Conservation (phyloP, 768 basidiomycete species). For the Lentinula raphanica region DNA sequence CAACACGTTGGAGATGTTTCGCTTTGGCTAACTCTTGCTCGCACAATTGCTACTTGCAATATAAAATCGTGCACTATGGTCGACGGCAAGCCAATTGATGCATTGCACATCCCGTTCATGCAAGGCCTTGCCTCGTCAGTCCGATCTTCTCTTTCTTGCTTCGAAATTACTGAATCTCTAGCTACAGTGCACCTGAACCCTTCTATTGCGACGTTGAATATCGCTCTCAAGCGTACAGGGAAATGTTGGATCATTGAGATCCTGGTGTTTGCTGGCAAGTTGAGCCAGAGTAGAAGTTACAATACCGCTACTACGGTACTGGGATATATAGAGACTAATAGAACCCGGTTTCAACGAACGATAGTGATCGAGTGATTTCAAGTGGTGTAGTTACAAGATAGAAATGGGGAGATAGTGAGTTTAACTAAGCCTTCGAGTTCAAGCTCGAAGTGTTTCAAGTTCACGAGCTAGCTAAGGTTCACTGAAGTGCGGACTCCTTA, state of each 20-base stretch:
- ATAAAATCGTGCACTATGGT: neutral
- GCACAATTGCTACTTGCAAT: neutral
- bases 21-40: neutral
- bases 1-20: slow-evolving; percentile 1
- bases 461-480: too few species aligned
- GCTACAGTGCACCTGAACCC: neutral
- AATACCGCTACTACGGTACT: neutral
- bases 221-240: neutral
- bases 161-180: neutral
- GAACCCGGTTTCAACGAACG: too few species aligned
- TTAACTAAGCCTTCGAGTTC: too few species aligned
- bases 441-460: too few species aligned
- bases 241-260: neutral
- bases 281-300: neutral
- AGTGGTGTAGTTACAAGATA: too few species aligned
- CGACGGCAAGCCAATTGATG: neutral
- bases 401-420: too few species aligned
- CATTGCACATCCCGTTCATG: neutral
- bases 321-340: neutral
- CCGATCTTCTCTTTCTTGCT: neutral
- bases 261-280: neutral
- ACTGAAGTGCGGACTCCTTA: too few species aligned
- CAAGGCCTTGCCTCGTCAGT: neutral
- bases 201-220: neutral
- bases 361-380: too few species aligned